Conservation (phyloP, 192 early-diverging fungal species). For the Irineochytrium annulatum region DNA sequence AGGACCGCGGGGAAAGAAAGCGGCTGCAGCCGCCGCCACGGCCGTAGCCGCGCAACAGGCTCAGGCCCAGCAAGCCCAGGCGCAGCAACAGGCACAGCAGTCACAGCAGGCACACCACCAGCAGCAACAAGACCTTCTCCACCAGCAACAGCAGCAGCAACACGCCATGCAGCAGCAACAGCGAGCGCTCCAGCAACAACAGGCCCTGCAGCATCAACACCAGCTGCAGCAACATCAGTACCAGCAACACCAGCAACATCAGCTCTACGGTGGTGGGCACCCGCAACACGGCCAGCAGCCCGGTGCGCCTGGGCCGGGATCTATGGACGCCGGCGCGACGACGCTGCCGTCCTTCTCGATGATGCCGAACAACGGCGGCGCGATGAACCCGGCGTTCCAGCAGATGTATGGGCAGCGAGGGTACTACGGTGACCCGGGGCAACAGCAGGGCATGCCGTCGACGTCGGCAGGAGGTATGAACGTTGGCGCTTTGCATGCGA, state of each 20-base stretch:
- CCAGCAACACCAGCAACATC: conserved; percentile 11
- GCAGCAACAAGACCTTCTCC: conserved; percentile 9
- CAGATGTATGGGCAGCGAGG: too few relatives aligned
- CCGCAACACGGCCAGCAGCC: conserved; percentile 3
- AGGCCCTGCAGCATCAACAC: conserved; percentile 13
- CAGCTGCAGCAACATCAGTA: conserved; percentile 11
- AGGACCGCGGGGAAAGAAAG: neutral
- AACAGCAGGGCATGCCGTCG: too few relatives aligned
- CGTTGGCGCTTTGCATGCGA: too few relatives aligned
- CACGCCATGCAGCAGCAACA: conserved; percentile 11
- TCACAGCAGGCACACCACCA: conserved; percentile 26
- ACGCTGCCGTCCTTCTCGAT: too few relatives aligned
- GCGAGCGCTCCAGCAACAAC: conserved; percentile 5
- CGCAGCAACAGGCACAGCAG: conserved; percentile 9
- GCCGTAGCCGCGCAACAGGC: conserved; percentile 16
- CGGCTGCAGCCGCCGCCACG: conserved; percentile 8
- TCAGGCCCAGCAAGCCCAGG: conserved; percentile 10
- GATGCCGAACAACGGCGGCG: too few relatives aligned
- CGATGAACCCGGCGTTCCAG: too few relatives aligned
- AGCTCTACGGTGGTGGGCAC: neutral
- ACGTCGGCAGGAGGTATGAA: too few relatives aligned
- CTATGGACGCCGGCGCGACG: too few relatives aligned
- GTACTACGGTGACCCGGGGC: too few relatives aligned
- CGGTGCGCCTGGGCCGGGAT: too few relatives aligned
- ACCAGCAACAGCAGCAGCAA: conserved; percentile 13